Percentiles rank a stretch among this genome's conserved stretches.
These are phyloP conservation scores for Arabis alpina DNA, from an alignment of 345 rosid genomes.

Conservation along the genomic window DNA sequence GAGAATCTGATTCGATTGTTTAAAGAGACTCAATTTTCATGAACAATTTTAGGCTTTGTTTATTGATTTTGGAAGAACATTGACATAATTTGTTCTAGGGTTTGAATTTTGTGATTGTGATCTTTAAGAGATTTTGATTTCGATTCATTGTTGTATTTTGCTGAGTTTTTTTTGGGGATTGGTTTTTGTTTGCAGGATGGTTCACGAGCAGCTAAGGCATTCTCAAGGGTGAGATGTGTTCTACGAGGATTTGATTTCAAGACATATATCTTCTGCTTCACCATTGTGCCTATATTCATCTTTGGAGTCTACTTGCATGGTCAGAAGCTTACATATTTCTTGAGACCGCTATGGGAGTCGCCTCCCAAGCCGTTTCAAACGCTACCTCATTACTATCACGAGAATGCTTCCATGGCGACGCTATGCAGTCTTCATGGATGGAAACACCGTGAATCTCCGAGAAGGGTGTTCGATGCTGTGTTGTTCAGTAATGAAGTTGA, in stretches of 20 bases:
- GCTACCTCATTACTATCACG: constrained; percentile 82
- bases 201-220: constrained; percentile 35
- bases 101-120: constrained; percentile 18
- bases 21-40: neutral
- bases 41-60: constrained; percentile 18
- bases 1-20: constrained; percentile 7
- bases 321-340: constrained; percentile 41
- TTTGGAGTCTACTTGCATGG: constrained; percentile 40
- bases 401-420: constrained; percentile 70
- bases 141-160: too few species aligned
- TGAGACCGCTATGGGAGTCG: constrained; percentile 43
- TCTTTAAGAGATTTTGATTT: neutral
- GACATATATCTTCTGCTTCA: constrained; percentile 35
- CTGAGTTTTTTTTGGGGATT: neutral
- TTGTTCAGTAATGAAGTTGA: constrained; percentile 84
- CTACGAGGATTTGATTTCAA: constrained; percentile 43
- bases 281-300: constrained; percentile 31
- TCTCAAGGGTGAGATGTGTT: constrained; percentile 44
- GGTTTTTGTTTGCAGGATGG: constrained; percentile 39
- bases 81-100: constrained; percentile 15
- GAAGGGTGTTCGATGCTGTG: constrained; percentile 87
- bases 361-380: constrained; percentile 40
- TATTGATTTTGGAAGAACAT: neutral
- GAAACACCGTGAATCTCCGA: constrained; percentile 79
- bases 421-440: constrained; percentile 89